phyloP scores from a whole-genome alignment of 2,329 filamentous ascomycete genomes.

The Blastomyces silverae region DNA sequence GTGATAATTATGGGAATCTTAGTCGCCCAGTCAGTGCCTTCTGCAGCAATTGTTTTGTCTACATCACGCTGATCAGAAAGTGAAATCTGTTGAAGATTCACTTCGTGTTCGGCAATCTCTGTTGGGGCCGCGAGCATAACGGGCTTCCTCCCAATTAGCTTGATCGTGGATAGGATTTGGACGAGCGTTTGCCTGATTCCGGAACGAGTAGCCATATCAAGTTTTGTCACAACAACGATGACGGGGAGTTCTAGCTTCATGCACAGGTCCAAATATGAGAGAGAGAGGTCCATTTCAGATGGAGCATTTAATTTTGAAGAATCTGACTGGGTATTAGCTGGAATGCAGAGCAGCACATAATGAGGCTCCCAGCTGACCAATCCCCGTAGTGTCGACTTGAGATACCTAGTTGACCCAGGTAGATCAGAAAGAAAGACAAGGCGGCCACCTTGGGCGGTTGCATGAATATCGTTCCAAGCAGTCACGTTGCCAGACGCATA shows the following conservation, averaged over 20 bases:
- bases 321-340: slow-evolving; percentile 63
- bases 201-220: slow-evolving; percentile 72
- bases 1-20: slow-evolving; percentile 80
- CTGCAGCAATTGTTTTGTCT: slow-evolving; percentile 46
- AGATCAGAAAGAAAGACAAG: slow-evolving; percentile 88
- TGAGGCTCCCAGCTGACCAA: slow-evolving; percentile 95
- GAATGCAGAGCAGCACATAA: slow-evolving; percentile 83
- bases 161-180: slow-evolving; percentile 69
- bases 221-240: slow-evolving; percentile 79
- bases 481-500: slow-evolving; percentile 81
- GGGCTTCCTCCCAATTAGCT: slow-evolving; percentile 65
- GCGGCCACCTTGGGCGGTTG: slow-evolving; percentile 64
- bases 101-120: slow-evolving; percentile 44
- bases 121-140: slow-evolving; percentile 53
- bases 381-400: slow-evolving; percentile 79
- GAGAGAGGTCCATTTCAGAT: slow-evolving; percentile 62
- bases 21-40: slow-evolving; percentile 36
- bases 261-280: slow-evolving; percentile 77
- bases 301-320: slow-evolving; percentile 27
- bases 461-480: slow-evolving; percentile 92
- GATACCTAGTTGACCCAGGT: slow-evolving; percentile 81
- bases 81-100: slow-evolving; percentile 54
- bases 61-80: slow-evolving; percentile 53
- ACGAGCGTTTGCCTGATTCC: slow-evolving; percentile 64
- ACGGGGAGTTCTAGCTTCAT: slow-evolving; percentile 71